Evolutionary conservation across 331 rosid species (phyloP).

Genomic region (Dryas integrifolia): DNA sequence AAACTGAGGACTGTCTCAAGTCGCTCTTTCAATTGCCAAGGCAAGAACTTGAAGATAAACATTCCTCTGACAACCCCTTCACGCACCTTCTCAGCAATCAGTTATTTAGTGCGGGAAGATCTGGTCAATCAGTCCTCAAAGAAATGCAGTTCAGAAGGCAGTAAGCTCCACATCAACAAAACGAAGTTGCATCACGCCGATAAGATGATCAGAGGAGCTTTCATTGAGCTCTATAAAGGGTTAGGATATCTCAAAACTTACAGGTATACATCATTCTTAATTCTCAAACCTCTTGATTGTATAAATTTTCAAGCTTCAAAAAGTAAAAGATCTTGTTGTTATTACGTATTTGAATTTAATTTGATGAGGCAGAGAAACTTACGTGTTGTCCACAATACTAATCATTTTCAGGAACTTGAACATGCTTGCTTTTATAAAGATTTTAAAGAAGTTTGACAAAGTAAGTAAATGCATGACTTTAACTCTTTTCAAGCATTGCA

Average conservation of each 20-base stretch:
- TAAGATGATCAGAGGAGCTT: conserved; percentile 90
- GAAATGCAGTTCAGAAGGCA: conserved; percentile 58
- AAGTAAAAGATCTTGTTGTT: background rate
- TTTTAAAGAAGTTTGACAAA: conserved; percentile 94
- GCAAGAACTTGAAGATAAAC: conserved; percentile 80
- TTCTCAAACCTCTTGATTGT: background rate
- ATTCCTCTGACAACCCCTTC: conserved; percentile 91
- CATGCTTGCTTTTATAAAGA: conserved; percentile 88
- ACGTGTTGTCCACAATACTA: conserved; percentile 12
- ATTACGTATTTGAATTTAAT: background rate
- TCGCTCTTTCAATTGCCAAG: conserved; percentile 55
- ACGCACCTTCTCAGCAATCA: conserved; percentile 82
- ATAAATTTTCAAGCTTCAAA: background rate
- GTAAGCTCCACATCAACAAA: conserved; percentile 63
- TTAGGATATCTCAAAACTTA: conserved; percentile 84
- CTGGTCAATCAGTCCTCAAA: conserved; percentile 73
- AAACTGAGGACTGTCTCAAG: conserved; percentile 61
- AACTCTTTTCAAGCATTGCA: conserved; percentile 13
- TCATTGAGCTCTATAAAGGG: conserved; percentile 88
- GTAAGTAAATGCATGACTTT: conserved; percentile 40
- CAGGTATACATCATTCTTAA: conserved; percentile 45
- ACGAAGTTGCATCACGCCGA: conserved; percentile 82
- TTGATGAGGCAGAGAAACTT: conserved; percentile 9
- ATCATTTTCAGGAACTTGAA: conserved; percentile 77
- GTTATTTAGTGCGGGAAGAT: conserved; percentile 79